Evolutionary conservation across 208 protist species (phyloP).

Genomic region (Trypanosomatidae sp.): DNA sequence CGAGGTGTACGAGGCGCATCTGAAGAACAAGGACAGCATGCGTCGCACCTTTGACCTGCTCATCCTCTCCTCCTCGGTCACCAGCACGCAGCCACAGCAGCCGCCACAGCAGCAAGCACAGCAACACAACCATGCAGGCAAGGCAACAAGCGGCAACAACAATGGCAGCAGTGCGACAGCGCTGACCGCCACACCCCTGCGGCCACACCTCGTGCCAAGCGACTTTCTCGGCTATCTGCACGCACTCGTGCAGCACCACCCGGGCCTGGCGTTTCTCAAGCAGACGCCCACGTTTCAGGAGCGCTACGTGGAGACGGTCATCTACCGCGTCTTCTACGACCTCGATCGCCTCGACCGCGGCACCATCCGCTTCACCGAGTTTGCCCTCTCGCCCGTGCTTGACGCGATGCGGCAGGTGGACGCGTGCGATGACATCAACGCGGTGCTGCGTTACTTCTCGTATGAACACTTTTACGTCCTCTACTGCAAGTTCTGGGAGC

Average conservation of each 20-base stretch:
- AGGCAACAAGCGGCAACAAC: background rate
- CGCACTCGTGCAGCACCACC: slow-evolving; percentile 78
- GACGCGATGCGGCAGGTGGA: slow-evolving; percentile 77
- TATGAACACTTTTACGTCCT: slow-evolving; percentile 99
- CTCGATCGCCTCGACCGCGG: slow-evolving; percentile 75
- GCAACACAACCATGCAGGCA: background rate
- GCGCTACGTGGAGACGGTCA: slow-evolving; percentile 91
- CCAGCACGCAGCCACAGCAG: no score
- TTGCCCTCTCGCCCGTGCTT: slow-evolving; percentile 53
- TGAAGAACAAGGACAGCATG: slow-evolving; percentile 46
- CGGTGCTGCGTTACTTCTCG: slow-evolving; percentile 91
- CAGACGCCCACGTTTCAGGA: slow-evolving; percentile 90
- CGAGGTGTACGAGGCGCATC: slow-evolving; percentile 63
- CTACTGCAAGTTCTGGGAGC: slow-evolving; percentile 98
- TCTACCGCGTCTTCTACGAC: slow-evolving; percentile 94
- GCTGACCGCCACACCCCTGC: slow-evolving; percentile 5
- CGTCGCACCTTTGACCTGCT: slow-evolving; percentile 76
- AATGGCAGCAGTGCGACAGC: background rate
- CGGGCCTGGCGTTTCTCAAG: slow-evolving; percentile 88
- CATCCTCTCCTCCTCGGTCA: slow-evolving; percentile 29
- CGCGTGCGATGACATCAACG: slow-evolving; percentile 82
- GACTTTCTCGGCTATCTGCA: slow-evolving; percentile 75
- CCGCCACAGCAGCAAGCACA: background rate
- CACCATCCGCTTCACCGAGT: slow-evolving; percentile 65
- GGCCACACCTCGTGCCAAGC: slow-evolving; percentile 34